Percentiles rank a stretch among this genome's conserved stretches.
Conservation (phyloP, 495 filamentous ascomycete species). For the Sabuloglossum arenarium region DNA sequence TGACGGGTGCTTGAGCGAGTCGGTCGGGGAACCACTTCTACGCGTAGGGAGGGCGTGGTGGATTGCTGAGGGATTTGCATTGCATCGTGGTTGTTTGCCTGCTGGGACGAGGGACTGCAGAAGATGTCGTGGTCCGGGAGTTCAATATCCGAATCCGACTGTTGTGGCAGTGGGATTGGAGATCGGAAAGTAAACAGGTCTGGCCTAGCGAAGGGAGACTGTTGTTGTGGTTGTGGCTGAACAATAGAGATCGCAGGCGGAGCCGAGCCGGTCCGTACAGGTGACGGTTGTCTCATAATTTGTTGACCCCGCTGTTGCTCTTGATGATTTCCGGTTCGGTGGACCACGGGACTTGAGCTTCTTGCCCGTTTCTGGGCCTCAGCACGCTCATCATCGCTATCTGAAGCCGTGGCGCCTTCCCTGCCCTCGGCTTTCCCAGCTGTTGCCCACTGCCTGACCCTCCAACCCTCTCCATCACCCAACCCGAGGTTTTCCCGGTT, state of each 20-base stretch:
- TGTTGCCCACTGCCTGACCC: conserved; percentile 64
- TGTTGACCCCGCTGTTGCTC: conserved; percentile 20
- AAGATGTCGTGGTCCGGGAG: neutral
- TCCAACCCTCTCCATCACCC: conserved; percentile 61
- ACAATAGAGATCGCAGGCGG: conserved; percentile 13
- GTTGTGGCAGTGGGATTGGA: conserved; percentile 2
- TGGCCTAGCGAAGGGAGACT: conserved; percentile 8
- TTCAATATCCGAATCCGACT: neutral
- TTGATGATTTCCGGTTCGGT: conserved; percentile 18
- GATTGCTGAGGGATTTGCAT: neutral
- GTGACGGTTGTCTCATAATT: conserved; percentile 19
- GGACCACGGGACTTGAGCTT: conserved; percentile 38
- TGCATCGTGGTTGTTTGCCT: neutral
- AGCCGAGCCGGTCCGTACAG: conserved; percentile 26
- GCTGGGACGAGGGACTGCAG: neutral
- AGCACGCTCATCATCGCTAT: conserved; percentile 56
- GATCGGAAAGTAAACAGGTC: neutral
- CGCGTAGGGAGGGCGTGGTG: conserved; percentile 19
- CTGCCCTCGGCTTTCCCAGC: conserved; percentile 48
- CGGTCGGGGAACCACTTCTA: conserved; percentile 31
- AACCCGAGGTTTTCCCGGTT: conserved; percentile 61
- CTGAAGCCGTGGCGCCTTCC: conserved; percentile 21
- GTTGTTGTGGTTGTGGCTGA: neutral
- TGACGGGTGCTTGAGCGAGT: conserved; percentile 30
- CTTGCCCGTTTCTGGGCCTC: conserved; percentile 32